Evolutionary conservation across 2,329 filamentous ascomycete species (phyloP), one percentile per base, ranked within the genome.

Genomic region (Colletotrichum coccodes): DNA sequence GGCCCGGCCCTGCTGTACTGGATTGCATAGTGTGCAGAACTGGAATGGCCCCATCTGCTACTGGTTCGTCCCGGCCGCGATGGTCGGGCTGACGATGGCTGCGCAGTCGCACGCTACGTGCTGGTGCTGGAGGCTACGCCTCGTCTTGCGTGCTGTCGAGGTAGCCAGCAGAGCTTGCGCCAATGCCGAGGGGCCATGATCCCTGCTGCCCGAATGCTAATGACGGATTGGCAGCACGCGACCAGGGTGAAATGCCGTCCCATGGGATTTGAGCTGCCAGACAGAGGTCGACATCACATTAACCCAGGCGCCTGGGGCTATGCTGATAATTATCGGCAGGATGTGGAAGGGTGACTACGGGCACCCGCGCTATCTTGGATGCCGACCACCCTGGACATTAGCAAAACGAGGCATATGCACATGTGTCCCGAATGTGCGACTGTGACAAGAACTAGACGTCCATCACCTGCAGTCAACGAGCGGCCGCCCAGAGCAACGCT

Each of bases 381-480:
- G 40, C 30, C 34, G n/a, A n/a, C n/a, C 23, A 18, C 30, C 65
- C 53, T 64, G 46, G 38, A 54, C 52, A 36, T 64, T 47, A 21
- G 42, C 60, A 59, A 21, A 36, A 32, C 18, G 46, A 59, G 65
- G 46, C 60, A 59, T 49, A 53, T 68, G 65, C 53, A 59, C 32
- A 58, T 59, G 60, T 38, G 60, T 34, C 18, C 16, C 38, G 53
- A 53, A 53, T 59, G 60, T 59, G 53, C 65, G 42, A 59, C 46
- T 59, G 65, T 61, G 65, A 64, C 65, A 46, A 54, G 47, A 64
- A 53, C 53, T 46, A 58, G 46, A 59, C 60, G 46, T 28, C 32
- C 44, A 38, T 26, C 38, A 65, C 38, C 38, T 53, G 46, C 60
- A 64, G 53, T 68, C 30, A 21, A 64, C 53, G 49, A 68, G 53